Evolutionary conservation across 2,329 filamentous ascomycete genomes (phyloP).

Genomic region (Fusarium musae): DNA sequence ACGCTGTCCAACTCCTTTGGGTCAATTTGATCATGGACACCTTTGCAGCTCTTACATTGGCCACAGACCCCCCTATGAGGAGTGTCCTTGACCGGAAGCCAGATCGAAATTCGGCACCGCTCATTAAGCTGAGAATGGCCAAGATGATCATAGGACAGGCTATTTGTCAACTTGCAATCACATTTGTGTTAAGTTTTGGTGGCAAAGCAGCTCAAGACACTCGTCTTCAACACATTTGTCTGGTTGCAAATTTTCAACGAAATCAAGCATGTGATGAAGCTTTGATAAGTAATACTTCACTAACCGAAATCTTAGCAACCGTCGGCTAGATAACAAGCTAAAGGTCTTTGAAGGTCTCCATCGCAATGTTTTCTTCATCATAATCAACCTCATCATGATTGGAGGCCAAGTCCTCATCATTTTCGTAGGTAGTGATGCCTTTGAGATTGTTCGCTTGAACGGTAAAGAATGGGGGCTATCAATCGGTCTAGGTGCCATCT

Average conservation of each 20-base stretch:
- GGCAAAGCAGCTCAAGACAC: constrained; percentile 65
- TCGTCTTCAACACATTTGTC: constrained; percentile 77
- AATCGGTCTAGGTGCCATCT: constrained; percentile 78
- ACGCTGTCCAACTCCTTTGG: constrained; percentile 70
- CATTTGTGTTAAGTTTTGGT: constrained; percentile 70
- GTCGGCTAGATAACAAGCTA: constrained; percentile 82
- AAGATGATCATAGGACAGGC: constrained; percentile 73
- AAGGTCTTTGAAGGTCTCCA: constrained; percentile 88
- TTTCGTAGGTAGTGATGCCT: constrained; percentile 81
- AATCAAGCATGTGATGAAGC: constrained; percentile 59
- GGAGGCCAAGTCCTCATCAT: constrained; percentile 87
- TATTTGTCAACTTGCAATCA: constrained; percentile 68
- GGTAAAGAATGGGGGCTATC: constrained; percentile 86
- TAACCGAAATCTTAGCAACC: constrained; percentile 67
- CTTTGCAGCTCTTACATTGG: constrained; percentile 71
- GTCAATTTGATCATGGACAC: constrained; percentile 74
- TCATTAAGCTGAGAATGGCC: constrained; percentile 77
- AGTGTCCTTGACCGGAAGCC: constrained; percentile 67
- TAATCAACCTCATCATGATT: constrained; percentile 84
- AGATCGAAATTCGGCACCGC: constrained; percentile 72
- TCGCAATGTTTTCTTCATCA: constrained; percentile 83
- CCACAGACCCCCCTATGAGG: constrained; percentile 69
- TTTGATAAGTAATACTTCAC: constrained; percentile 66
- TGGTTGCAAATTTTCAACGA: constrained; percentile 81
- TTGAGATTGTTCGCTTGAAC: constrained; percentile 72